phyloP scores from a whole-genome alignment of 305 asterid genomes.

The Fraxinus ornus region DNA sequence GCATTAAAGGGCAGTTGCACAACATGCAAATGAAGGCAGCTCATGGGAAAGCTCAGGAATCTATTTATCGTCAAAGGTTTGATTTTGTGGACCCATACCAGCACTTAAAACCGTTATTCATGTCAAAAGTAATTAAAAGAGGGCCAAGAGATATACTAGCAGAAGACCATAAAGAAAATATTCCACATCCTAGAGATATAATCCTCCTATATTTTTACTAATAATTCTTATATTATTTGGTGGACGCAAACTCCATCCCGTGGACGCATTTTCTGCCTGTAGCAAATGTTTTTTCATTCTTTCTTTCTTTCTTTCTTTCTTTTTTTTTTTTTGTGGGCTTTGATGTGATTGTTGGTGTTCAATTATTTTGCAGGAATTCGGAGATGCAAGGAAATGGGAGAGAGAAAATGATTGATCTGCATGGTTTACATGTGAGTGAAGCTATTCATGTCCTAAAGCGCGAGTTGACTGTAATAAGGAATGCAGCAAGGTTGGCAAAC shows the following conservation, averaged over 20 bases:
- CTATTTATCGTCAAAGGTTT: slow-evolving; percentile 79
- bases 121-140: not conserved
- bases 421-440: slow-evolving; percentile 79
- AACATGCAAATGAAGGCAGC: slow-evolving; percentile 84
- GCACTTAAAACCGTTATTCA: not conserved
- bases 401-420: slow-evolving; percentile 84
- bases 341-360: not conserved
- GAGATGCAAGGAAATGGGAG: slow-evolving; percentile 55
- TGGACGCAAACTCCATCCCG: not conserved
- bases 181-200: not conserved
- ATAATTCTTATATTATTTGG: not conserved
- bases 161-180: not conserved
- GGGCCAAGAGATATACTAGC: not conserved
- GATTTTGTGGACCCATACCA: not conserved
- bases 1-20: slow-evolving; percentile 82
- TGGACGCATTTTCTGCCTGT: not conserved
- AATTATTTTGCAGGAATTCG: slow-evolving; percentile 48
- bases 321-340: not conserved
- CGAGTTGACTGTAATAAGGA: slow-evolving; percentile 63
- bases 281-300: no score
- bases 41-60: slow-evolving; percentile 77
- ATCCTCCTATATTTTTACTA: no score
- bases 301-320: not conserved
- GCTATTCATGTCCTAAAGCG: slow-evolving; percentile 80
- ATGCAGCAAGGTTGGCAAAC: slow-evolving; percentile 69